These are phyloP conservation scores for Ophiognomonia clavigignenti-juglandacearum DNA, from an alignment of 2,329 filamentous ascomycete species.

Conservation along the genomic window DNA sequence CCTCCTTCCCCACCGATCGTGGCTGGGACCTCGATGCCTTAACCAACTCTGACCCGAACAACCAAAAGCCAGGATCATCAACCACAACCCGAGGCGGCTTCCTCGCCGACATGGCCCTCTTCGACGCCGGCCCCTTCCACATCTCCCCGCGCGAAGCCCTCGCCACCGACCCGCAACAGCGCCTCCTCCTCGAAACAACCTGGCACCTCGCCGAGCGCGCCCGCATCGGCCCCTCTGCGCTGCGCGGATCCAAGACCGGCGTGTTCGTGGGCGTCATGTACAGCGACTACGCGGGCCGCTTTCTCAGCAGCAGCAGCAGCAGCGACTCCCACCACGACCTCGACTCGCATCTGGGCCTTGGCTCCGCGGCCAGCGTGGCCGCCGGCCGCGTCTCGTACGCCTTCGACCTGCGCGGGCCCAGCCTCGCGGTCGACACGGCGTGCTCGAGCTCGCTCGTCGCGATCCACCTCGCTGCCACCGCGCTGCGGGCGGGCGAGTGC, in stretches of 20 bases:
- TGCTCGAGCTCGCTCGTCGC: constrained; percentile 4
- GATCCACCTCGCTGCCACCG: constrained; percentile 3
- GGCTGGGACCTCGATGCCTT: neutral
- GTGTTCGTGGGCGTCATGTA: constrained; percentile 24
- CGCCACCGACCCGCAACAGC: constrained; percentile 15
- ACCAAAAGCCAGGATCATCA: constrained; percentile 18
- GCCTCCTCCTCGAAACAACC: constrained; percentile 18
- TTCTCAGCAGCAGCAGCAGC: neutral
- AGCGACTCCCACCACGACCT: neutral
- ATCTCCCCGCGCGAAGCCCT: constrained; percentile 20
- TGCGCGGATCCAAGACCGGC: constrained; percentile 21
- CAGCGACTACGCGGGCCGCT: constrained; percentile 19
- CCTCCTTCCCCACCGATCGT: constrained; percentile 3
- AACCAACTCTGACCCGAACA: constrained; percentile 6
- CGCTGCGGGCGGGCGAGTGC: neutral
- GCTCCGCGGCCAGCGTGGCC: neutral
- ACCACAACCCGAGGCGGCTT: neutral
- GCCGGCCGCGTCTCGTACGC: constrained; percentile 2
- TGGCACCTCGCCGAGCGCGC: constrained; percentile 20
- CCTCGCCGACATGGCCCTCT: constrained; percentile 5
- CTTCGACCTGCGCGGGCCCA: neutral
- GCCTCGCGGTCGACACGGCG: neutral
- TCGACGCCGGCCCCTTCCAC: constrained; percentile 24
- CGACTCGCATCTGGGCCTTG: neutral
- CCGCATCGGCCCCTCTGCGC: constrained; percentile 15